Base-by-base conservation (phyloP, 495 filamentous ascomycete species). In the Cladorrhinum samala region DNA sequence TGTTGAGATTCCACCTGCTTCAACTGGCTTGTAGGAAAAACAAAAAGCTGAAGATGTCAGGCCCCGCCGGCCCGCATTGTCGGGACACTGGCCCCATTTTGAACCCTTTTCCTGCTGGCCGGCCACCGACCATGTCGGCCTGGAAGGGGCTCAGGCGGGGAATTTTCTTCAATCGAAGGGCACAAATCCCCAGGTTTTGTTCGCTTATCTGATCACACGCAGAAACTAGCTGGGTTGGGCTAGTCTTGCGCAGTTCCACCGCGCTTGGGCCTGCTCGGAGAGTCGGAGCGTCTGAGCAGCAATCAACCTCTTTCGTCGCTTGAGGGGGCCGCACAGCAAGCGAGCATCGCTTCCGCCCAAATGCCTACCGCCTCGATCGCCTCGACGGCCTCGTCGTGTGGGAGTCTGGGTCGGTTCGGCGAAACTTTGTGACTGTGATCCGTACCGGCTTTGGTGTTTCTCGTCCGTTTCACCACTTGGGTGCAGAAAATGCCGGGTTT, bases 221-320 rank as follows among this genome's bases (percentile, higher is more conserved):
- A 41, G 39, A 17, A n/a, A 17, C 39, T 41, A 17, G 16, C 39
- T 5, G 5, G 4, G 17, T 41, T 9, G 20, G 39, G 39, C 16
- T 14, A 41, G 2, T 17, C 2, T 17, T 41, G 39, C 39, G 39
- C 16, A 18, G 39, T 41, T 41, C 16, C 39, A 41, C 16, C 39
- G 39, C 39, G 39, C 39, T 41, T 13, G 37, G 37, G 37, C 37
- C 37, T 39, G 9, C 37, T 41, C n/a, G 39, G 8, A 8, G 14
- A n/a, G n/a, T n/a, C n/a, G n/a, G n/a, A n/a, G n/a, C 14, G 39
- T 41, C 39, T 9, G 39, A 41, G 39, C 39, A 41, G 14, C 39
- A 41, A 41, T 41, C 39, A 41, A 41, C 39, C 39, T 41, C 39
- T n/a, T 41, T 41, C 39, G 39, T 41, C 39, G 39, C 39, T 41